Evolutionary conservation across 139 green algal species (phyloP), one percentile per base, ranked within the genome.

Genomic region (Penium margaritaceum): DNA sequence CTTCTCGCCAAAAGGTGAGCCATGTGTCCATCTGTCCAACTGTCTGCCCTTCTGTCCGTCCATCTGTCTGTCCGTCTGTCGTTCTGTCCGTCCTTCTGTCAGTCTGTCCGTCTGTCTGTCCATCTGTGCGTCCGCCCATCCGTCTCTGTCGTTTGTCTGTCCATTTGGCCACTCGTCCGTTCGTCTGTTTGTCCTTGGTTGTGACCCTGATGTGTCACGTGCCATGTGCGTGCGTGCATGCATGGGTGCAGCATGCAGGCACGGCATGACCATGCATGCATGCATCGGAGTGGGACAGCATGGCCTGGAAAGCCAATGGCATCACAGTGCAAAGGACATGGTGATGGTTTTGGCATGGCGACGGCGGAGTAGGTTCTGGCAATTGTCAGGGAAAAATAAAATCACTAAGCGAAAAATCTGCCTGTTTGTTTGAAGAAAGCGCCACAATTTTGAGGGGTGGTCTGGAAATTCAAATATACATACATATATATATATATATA

Each of bases 1-100:
- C 7, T 94, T 89, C 78, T 86, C 82, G 4, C 87, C 88, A 15
- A 60, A 62, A 72, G 71, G 71, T 75, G 74, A 19, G 51, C 19
- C 21, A 21, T 24, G 2, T 24, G 12, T n/a, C 51, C 51, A 21
- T 58, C 5, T 58, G 27, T 15, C 51, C 51, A 5, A 33, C 24
- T 24, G 41, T 24, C 12, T 60, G 58, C 33, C 21, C 6, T 66
- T 15, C 32, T 5, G 1, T 66, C 24, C 58, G 4, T 27, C 30
- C 6, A 14, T 5, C 0, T 66, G 58, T 15, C 33, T 2, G 14
- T 66, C 5, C 33, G 4, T 51, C 12, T 12, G 7, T 51, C 41
- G 9, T 51, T 12, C 41, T 51, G 9, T 7, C 41, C 41, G 7
- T 12, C 41, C 41, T 51, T 51, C 41, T 51, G 46, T 57, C 24